Evolutionary conservation across 1,284 basidiomycete species (phyloP), one percentile per base, ranked within the genome.

Genomic region (Ganoderma meredithae): DNA sequence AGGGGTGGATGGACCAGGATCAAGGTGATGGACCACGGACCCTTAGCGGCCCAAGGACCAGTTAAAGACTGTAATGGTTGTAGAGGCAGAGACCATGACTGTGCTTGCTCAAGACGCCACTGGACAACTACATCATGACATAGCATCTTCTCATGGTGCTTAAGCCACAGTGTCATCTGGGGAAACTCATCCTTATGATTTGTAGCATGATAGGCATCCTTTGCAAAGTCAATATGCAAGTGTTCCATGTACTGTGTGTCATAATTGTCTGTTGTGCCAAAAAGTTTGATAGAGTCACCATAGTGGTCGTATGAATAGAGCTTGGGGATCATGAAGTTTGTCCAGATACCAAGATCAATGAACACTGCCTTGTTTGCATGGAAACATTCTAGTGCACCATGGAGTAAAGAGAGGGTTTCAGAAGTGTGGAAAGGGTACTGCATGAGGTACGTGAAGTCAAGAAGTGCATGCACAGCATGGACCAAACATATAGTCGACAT

Each of bases 151-250:
- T 81, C 80, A 19, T 69, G 71, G 0, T 75, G 71, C 41, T 79
- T 71, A 0, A 83, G 72, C 81, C 82, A 83, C 0, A 55, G 15
- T 0, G 78, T 79, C 82, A 83, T 83, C 56, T 82, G 81, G 0
- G 71, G 36, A 27, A 77, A 75, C 52, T 81, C 76, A n/a, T 82
- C 76, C 39, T 78, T 78, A 19, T 71, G 72, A 65, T 81, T 82
- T 3, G 76, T 78, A 0, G 79, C 75, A 8, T 74, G 70, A 7
- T 77, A 77, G 1, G 65, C 74, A 3, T 67, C 25, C 61, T 78
- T 76, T 76, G 70, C 1, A 3, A 31, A 31, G 27, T 31, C 27
- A 3, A 31, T 31, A 3, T 31, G 27, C 3, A 31, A 31, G 27
- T 74, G 69, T 62, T 78, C 77, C 0, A 75, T 33, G 3, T 40